Conservation (phyloP, 345 rosid species). For the Sisymbrium irio region DNA sequence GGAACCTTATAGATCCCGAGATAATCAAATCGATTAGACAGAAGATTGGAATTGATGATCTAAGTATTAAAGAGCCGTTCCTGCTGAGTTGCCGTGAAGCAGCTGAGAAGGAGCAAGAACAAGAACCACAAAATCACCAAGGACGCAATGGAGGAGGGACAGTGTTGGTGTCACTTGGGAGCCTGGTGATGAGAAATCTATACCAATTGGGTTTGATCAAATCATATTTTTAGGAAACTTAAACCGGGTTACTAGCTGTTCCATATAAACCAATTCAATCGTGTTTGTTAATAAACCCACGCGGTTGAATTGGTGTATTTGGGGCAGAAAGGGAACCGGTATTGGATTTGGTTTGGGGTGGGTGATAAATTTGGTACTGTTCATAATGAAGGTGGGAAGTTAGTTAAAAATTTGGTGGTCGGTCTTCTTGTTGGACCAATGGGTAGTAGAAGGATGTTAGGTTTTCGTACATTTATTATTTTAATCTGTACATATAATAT, state of each 20-base stretch:
- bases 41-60: slow-evolving; percentile 54
- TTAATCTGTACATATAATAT: slow-evolving; percentile 12
- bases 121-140: slow-evolving; percentile 12
- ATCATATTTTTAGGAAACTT: slow-evolving; percentile 53
- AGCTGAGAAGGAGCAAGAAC: slow-evolving; percentile 52
- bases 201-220: slow-evolving; percentile 85
- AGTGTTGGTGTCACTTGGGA: slow-evolving; percentile 77
- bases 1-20: slow-evolving; percentile 58
- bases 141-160: slow-evolving; percentile 45
- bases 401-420: slow-evolving; percentile 33
- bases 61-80: slow-evolving; percentile 68
- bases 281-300: slow-evolving; percentile 13
- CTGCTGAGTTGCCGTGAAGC: slow-evolving; percentile 42
- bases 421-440: slow-evolving; percentile 34
- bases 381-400: slow-evolving; percentile 15
- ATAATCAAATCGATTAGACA: slow-evolving; percentile 64
- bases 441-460: slow-evolving; percentile 28
- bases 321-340: slow-evolving; percentile 13
- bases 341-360: slow-evolving; percentile 3
- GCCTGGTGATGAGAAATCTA: slow-evolving; percentile 79
- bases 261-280: slow-evolving; percentile 27
- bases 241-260: not conserved
- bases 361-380: not conserved
- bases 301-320: slow-evolving; percentile 27
- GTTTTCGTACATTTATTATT: slow-evolving; percentile 4